These are phyloP conservation scores for Setaria viridis DNA, from an alignment of 202 grass and related monocot species.

Conservation along the genomic window DNA sequence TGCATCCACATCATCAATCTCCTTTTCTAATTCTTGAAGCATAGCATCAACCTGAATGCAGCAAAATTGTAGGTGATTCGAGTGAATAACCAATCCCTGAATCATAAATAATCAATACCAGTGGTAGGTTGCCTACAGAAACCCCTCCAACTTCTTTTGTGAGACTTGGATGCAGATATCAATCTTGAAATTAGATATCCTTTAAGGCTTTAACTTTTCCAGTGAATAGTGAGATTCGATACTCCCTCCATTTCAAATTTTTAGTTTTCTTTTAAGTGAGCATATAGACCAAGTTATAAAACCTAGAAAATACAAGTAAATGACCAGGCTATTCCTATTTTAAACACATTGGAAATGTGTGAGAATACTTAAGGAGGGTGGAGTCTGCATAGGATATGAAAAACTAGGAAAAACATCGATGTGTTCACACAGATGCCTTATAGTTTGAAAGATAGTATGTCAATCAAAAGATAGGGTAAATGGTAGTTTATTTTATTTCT, in stretches of 20 bases:
- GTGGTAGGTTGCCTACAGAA: background rate
- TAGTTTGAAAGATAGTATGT: background rate
- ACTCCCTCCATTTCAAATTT: background rate
- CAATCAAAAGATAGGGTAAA: background rate
- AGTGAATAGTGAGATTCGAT: background rate
- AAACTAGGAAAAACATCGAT: background rate
- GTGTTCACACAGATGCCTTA: background rate
- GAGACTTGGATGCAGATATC: conserved; percentile 4
- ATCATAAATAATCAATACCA: conserved; percentile 29
- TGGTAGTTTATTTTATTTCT: background rate
- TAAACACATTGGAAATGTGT: background rate
- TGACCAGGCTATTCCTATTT: background rate
- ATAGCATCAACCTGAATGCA: conserved; percentile 90
- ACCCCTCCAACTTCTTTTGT: background rate
- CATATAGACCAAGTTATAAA: background rate
- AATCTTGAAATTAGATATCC: background rate
- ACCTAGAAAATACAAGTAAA: background rate
- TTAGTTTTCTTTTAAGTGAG: background rate
- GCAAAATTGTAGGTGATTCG: conserved; percentile 38
- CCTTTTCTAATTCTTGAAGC: conserved; percentile 92
- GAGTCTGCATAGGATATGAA: background rate
- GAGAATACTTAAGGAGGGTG: background rate
- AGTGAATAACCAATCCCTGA: conserved; percentile 27
- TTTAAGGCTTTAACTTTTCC: background rate
- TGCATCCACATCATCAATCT: conserved; percentile 97